Conservation (phyloP, 345 rosid genomes). For the Excoecaria cochinchinensis region DNA sequence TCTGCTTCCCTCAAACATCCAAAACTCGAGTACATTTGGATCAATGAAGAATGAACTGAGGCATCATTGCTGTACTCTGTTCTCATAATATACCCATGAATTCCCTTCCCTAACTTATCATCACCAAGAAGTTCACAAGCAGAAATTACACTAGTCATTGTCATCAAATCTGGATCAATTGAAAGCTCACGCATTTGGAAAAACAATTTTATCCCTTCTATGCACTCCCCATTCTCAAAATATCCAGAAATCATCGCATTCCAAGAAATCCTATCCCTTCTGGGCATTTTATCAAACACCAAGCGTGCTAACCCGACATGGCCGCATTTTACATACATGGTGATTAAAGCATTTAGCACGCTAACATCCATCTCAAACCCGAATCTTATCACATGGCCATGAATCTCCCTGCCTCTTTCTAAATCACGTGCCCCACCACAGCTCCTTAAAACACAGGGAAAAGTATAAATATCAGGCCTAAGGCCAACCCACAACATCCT, state of each 20-base stretch:
- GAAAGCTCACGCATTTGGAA: slow-evolving; percentile 60
- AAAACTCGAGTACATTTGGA: slow-evolving; percentile 21
- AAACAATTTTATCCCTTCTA: slow-evolving; percentile 65
- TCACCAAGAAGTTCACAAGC: slow-evolving; percentile 44
- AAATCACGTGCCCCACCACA: slow-evolving; percentile 75
- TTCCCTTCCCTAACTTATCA: slow-evolving; percentile 60
- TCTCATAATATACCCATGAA: slow-evolving; percentile 20
- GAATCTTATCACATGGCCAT: slow-evolving; percentile 69
- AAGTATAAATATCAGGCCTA: slow-evolving; percentile 84
- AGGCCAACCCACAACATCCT: slow-evolving; percentile 84
- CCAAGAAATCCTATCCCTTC: slow-evolving; percentile 86
- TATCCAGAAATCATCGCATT: slow-evolving; percentile 89
- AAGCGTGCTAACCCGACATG: slow-evolving; percentile 48
- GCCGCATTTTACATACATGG: slow-evolving; percentile 82
- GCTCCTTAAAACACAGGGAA: slow-evolving; percentile 88
- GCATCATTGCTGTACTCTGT: slow-evolving; percentile 20
- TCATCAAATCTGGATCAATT: slow-evolving; percentile 77
- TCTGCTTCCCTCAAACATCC: slow-evolving; percentile 32
- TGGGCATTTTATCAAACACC: slow-evolving; percentile 69
- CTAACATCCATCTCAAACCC: slow-evolving; percentile 75
- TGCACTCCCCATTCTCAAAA: slow-evolving; percentile 69
- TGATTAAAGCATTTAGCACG: slow-evolving; percentile 77
- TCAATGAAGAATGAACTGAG: slow-evolving; percentile 28
- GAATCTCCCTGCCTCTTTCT: slow-evolving; percentile 74
- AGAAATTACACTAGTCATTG: slow-evolving; percentile 70